Conservation (phyloP, 2,329 filamentous ascomycete genomes). For the Pseudogymnoascus sp. region DNA sequence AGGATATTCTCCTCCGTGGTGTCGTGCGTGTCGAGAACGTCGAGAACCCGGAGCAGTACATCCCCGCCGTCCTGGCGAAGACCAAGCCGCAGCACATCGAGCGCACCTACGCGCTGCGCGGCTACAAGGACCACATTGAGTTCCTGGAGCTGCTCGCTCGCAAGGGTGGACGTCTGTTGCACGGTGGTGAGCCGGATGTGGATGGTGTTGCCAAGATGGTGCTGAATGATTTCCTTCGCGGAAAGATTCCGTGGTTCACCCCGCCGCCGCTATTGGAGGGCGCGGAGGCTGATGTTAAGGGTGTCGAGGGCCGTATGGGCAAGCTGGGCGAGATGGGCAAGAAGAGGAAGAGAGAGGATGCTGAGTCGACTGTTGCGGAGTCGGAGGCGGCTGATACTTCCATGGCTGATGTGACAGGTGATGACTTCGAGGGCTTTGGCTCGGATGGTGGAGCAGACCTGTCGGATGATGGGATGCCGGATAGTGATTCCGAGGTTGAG, state of each 20-base stretch:
- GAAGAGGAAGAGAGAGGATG: slow-evolving; percentile 62
- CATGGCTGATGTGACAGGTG: slow-evolving; percentile 27
- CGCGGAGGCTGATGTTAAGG: slow-evolving; percentile 41
- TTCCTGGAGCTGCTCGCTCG: slow-evolving; percentile 83
- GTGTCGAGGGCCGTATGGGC: slow-evolving; percentile 66
- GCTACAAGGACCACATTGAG: slow-evolving; percentile 67
- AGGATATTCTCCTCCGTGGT: slow-evolving; percentile 82
- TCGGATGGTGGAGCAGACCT: slow-evolving; percentile 33
- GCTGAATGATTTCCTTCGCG: slow-evolving; percentile 88
- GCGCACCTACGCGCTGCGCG: slow-evolving; percentile 82
- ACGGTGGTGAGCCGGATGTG: slow-evolving; percentile 89
- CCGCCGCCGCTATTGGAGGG: slow-evolving; percentile 59
- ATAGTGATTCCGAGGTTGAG: slow-evolving; percentile 27
- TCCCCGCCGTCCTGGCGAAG: slow-evolving; percentile 69
- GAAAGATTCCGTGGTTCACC: slow-evolving; percentile 95
- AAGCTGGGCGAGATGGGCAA: slow-evolving; percentile 79
- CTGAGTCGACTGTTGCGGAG: slow-evolving; percentile 35
- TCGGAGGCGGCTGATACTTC: slow-evolving; percentile 30
- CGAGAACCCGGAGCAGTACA: slow-evolving; percentile 93
- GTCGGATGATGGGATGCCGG: slow-evolving; percentile 29
- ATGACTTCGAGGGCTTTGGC: slow-evolving; percentile 43
- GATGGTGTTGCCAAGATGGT: slow-evolving; percentile 97
- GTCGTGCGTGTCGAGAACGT: slow-evolving; percentile 95
- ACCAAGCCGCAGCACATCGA: slow-evolving; percentile 86
- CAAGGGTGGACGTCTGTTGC: slow-evolving; percentile 78